Evolutionary conservation across 2,329 filamentous ascomycete species (phyloP).

Genomic region (Pezicula neosporulosa): DNA sequence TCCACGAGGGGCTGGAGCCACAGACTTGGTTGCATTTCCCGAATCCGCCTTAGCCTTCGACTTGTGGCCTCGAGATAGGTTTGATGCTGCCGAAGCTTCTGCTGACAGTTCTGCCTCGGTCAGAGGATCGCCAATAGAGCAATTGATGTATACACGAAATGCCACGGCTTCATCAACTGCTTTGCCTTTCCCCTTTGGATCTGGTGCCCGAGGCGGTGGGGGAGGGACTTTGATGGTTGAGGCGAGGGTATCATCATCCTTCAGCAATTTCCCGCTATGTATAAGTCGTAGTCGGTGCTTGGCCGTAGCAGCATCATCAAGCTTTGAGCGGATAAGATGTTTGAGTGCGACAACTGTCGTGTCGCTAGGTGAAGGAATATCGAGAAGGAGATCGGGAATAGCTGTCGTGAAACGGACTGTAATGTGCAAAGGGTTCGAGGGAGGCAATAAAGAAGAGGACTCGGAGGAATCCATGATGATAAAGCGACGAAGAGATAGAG

Average conservation of each 20-base stretch:
- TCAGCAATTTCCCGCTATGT: conserved; percentile 81
- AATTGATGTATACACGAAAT: conserved; percentile 80
- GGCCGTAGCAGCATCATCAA: conserved; percentile 59
- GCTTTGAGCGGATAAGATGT: conserved; percentile 70
- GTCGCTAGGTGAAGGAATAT: conserved; percentile 62
- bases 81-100: conserved; percentile 47
- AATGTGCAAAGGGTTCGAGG: conserved; percentile 56
- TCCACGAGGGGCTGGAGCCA: conserved; percentile 61
- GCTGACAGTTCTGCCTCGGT: conserved; percentile 63
- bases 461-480: neutral
- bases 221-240: conserved; percentile 63
- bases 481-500: no score
- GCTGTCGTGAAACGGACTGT: conserved; percentile 89
- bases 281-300: conserved; percentile 81
- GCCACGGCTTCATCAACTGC: conserved; percentile 45
- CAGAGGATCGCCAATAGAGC: conserved; percentile 79
- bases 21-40: conserved; percentile 8
- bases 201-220: conserved; percentile 38
- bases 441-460: neutral
- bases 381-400: conserved; percentile 77
- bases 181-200: conserved; percentile 63
- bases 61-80: conserved; percentile 12
- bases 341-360: conserved; percentile 79
- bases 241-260: conserved; percentile 67
- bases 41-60: conserved; percentile 7